Base-by-base conservation (phyloP, 768 basidiomycete species). In the Suillus plorans region DNA sequence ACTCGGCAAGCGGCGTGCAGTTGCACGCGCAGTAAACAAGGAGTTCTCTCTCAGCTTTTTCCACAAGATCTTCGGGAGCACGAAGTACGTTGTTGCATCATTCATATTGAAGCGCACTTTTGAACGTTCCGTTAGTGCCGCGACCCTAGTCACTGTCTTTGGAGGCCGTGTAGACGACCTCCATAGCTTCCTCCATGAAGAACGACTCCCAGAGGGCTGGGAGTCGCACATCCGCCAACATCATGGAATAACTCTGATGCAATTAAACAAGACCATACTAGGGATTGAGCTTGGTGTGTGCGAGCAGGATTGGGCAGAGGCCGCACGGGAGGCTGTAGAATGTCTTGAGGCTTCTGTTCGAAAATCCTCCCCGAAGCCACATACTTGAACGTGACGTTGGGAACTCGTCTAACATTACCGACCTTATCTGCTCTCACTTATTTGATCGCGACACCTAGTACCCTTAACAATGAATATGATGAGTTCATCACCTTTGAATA, bases 131-230 rank as follows among this genome's bases (percentile, higher is more conserved):
- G 1, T 64, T 65, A 91, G 89, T 75, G 83, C 88, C 0, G 85
- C 89, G 1, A 89, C 90, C 1, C 66, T 94, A 65, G 75, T 92
- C 13, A 84, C 83, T 1, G 84, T 88, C 64, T 88, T 91, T 68
- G 92, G 89, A 10, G 91, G 91, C 1, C 79, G 81, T 36, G 71
- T 89, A 7, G 72, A 78, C 1, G 88, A 89, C 65, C 71, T 93
- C 22, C 77, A 82, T 60, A 64, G 80, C 1, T 67, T 90, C 37
- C 75, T 94, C 36, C 69, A 80, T 5, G 87, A 94, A 34, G 92
- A 94, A 67, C 85, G 89, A 5, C 70, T 94, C 22, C 88, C 88
- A 0, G 79, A 89, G 0, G 86, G 86, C 9, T 94, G 90, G 90
- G 89, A 92, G 70, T 81, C 91, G 0, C 78, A 81, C 28, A 73